These are phyloP conservation scores for Plectosphaerella cucumerina DNA, from an alignment of 2,329 filamentous ascomycete species.

Conservation along the genomic window DNA sequence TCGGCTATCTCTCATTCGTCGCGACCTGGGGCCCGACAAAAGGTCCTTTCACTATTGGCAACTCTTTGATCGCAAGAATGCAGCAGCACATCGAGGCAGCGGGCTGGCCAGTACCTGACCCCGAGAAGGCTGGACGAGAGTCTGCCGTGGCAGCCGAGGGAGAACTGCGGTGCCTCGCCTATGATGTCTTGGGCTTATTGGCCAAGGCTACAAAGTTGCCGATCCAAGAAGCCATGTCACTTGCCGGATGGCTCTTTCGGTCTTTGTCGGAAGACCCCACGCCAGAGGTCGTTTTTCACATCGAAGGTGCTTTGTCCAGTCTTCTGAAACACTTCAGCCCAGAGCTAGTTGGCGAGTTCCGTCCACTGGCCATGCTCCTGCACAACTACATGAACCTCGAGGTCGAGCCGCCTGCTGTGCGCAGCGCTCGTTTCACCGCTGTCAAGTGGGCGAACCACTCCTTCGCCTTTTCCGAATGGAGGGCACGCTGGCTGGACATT, in stretches of 20 bases:
- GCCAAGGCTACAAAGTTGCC: constrained; percentile 60
- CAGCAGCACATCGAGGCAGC: constrained; percentile 71
- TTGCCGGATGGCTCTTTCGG: constrained; percentile 73
- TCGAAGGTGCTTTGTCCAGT: constrained; percentile 83
- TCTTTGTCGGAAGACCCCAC: constrained; percentile 78
- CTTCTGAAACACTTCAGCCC: constrained; percentile 57
- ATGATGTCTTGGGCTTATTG: constrained; percentile 85
- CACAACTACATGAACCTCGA: constrained; percentile 61
- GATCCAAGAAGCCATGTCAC: constrained; percentile 46
- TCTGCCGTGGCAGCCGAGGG: constrained; percentile 23
- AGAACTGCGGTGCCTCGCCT: constrained; percentile 72
- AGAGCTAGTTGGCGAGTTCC: constrained; percentile 54
- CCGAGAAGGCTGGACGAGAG: constrained; percentile 22
- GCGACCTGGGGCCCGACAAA: constrained; percentile 63
- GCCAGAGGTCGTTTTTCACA: constrained; percentile 74
- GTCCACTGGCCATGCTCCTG: constrained; percentile 37
- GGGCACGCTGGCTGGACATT: constrained; percentile 84
- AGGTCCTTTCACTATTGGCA: constrained; percentile 62
- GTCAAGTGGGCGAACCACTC: constrained; percentile 90
- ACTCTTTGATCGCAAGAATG: constrained; percentile 64
- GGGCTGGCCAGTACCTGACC: constrained; percentile 72
- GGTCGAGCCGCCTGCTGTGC: constrained; percentile 47
- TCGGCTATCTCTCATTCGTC: constrained; percentile 84
- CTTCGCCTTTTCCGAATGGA: constrained; percentile 71
- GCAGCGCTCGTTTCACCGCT: constrained; percentile 75